Base-by-base conservation (phyloP, 306 rosid genomes). In the Begonia masoniana region DNA sequence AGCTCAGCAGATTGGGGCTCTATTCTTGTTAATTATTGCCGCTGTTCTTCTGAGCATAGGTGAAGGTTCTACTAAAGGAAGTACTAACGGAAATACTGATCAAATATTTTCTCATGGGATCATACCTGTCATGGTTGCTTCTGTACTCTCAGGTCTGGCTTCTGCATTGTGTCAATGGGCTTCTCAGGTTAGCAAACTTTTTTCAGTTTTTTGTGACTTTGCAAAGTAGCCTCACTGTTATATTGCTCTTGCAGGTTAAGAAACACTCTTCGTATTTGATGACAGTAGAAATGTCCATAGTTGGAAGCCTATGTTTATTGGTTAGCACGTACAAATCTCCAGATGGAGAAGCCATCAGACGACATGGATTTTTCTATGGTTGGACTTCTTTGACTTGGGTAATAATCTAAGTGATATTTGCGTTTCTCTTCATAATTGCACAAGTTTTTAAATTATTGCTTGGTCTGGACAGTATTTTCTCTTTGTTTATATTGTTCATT, bases 141-240 rank as follows among this genome's bases (percentile, higher is more conserved):
- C 99, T 43, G 78, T 92, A 50, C 99, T 91, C 58, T 91, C 99
- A 12, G 99, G 99, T 51, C 69, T 92, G 65, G 96, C 99, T 62
- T 91, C 99, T 63, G 54, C 96, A 50, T 68, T 91, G 75, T 91
- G 99, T 71, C 99, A 91, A 58, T 91, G 99, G 99, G 96, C 96
- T 62, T 91, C 96, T 57, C 99, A 91, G 99, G 99, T 91, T 61
- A 57, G 73, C 50, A 35, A 55, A 55, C 77, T 36, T 14, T 17
- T 70, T 35, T 50, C 13, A 16, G 62, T 62, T 63, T 57, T 41
- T 50, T 13, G 59, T 3, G 24, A 52, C 46, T 8, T 15, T 51
- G 23, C 50, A 19, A n/a, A 60, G 41, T 62, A 62, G 6, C 59
- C 62, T 43, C 15, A 69, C 52, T 41, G 16, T 54, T 43, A 63